phyloP scores from a whole-genome alignment of 2,329 filamentous ascomycete genomes.

The Pseudonectria buxi region DNA sequence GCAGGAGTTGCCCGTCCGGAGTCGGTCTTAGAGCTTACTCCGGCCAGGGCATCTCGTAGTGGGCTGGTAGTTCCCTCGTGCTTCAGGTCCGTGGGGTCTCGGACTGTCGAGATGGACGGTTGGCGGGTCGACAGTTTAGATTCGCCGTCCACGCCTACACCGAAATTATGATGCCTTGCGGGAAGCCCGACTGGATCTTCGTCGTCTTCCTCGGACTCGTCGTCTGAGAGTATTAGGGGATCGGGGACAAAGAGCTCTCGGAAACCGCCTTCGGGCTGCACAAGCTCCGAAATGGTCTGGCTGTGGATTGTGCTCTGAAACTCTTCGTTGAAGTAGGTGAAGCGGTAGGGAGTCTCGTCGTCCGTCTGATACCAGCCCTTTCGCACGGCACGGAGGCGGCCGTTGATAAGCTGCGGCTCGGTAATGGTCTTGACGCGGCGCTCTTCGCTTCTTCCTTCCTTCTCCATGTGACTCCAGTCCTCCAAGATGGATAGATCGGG shows the following conservation, averaged over 20 bases:
- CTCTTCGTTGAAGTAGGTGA: slow-evolving; percentile 98
- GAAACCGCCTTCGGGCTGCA: slow-evolving; percentile 79
- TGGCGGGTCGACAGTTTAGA: slow-evolving; percentile 41
- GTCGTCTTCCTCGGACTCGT: slow-evolving; percentile 61
- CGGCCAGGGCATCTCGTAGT: slow-evolving; percentile 22
- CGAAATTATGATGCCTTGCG: slow-evolving; percentile 16
- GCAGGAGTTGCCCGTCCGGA: slow-evolving; percentile 45
- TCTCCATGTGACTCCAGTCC: slow-evolving; percentile 86
- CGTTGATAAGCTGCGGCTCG: slow-evolving; percentile 87
- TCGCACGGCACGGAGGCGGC: slow-evolving; percentile 73
- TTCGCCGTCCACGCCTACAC: slow-evolving; percentile 28
- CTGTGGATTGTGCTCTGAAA: slow-evolving; percentile 94
- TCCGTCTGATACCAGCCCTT: slow-evolving; percentile 79
- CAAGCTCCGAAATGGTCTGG: slow-evolving; percentile 86
- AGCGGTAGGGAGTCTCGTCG: slow-evolving; percentile 86
- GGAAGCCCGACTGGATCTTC: slow-evolving; percentile 28
- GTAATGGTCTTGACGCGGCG: slow-evolving; percentile 85
- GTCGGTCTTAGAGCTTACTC: slow-evolving; percentile 23
- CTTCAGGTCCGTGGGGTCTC: slow-evolving; percentile 11
- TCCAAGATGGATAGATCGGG: slow-evolving; percentile 79
- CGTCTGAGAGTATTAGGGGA: slow-evolving; percentile 66
- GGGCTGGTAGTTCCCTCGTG: slow-evolving; percentile 23
- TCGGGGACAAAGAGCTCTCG: slow-evolving; percentile 86
- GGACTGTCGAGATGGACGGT: slow-evolving; percentile 32
- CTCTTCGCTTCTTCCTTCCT: slow-evolving; percentile 72